Base-by-base conservation (phyloP, 1,139 yeast genomes). In the Sugiyamaella xylanicola region DNA sequence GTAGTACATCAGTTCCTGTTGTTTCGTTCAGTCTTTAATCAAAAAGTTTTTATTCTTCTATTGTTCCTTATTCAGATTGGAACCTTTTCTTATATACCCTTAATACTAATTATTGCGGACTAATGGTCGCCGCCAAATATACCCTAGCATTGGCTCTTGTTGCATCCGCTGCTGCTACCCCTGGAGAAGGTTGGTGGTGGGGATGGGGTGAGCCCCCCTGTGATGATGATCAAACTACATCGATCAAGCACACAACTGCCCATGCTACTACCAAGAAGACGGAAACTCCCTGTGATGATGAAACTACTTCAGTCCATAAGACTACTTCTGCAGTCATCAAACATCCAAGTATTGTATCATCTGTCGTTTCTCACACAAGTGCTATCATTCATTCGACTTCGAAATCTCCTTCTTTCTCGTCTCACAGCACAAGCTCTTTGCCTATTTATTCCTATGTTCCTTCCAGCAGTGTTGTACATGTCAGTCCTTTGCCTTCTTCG, bases 101-200 rank as follows among this genome's bases (percentile, higher is more conserved):
- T 22, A 13, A n/a, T 43, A n/a, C 21, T 19, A 19, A 13, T 7
- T 15, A 27, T 32, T 42, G 25, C n/a, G 13, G 21, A n/a, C 17
- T 4, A 20, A 48, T 48, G 51, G 51, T 48, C 1, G 21, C 45
- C 16, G 35, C 40, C 20, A 48, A 48, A 25, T 48, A 36, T 25
- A 39, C 42, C 25, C 25, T 51, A 4, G 44, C 22, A 13, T n/a
- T 35, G 44, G 54, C 54, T 17, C 11, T 49, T 4, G 41, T 48
- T 47, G 56, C 49, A 29, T 32, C 50, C 13, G 53, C 44, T 16
- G 44, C 27, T n/a, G 52, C 52, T 17, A 19, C 8, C 29, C 29
- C 29, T 5, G 5, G 29, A 9, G 8, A 25, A 25, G 29, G 29
- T 9, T 25, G 29, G 25, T 15, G 42, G 19, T n/a, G 43, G 22